A percentile compares a stretch with the other conserved stretches of the same genome.
Evolutionary conservation across 2,329 filamentous ascomycete genomes (phyloP).

Genomic region (Botrytis fragariae): DNA sequence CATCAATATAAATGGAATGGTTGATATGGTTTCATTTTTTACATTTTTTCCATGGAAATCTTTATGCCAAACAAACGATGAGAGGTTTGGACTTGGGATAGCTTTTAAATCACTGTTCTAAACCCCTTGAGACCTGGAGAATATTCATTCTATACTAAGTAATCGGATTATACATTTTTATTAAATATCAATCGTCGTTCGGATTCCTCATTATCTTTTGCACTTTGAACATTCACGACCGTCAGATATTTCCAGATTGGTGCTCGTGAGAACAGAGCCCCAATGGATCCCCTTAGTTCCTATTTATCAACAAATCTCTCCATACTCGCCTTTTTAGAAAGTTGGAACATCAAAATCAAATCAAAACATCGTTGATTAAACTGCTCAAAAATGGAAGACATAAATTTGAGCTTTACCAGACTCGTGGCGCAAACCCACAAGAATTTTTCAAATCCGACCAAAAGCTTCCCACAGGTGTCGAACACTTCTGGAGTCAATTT

Average conservation of each 20-base stretch:
- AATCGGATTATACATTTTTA: neutral
- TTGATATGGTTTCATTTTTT: neutral
- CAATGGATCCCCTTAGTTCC: neutral
- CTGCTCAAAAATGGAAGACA: neutral
- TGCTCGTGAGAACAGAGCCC: neutral
- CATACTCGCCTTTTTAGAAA: accelerated
- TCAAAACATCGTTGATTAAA: accelerated
- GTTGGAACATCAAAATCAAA: accelerated
- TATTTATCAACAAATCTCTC: neutral
- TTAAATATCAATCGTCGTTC: too few relatives aligned
- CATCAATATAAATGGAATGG: neutral
- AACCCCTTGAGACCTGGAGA: accelerated
- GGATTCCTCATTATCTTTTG: too few relatives aligned
- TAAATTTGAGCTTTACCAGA: neutral
- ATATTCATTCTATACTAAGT: neutral
- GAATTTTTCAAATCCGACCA: neutral
- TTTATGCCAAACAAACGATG: neutral
- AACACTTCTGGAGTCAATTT: neutral
- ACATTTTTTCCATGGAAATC: neutral
- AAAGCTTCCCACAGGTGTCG: neutral
- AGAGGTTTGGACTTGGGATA: neutral
- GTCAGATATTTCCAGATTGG: neutral
- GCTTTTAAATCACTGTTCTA: neutral
- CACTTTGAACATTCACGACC: too few relatives aligned
- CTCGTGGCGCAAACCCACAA: neutral